phyloP scores from a whole-genome alignment of 2,329 filamentous ascomycete genomes.

The Fusarium sp. region DNA sequence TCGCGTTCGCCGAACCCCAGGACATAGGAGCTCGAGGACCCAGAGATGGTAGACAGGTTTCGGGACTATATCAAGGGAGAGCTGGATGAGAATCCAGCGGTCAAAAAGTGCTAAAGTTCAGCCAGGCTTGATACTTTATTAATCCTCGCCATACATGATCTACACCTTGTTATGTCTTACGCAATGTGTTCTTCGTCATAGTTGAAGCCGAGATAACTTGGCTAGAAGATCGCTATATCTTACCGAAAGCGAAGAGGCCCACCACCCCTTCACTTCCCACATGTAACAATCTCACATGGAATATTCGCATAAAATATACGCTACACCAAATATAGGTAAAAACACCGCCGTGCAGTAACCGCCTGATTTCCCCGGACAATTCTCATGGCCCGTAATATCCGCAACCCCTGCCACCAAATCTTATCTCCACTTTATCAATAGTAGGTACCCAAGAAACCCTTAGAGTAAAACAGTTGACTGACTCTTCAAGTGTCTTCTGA shows the following conservation, averaged over 20 bases:
- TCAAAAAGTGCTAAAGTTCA: neutral
- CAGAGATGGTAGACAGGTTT: neutral
- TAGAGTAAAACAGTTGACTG: accelerated
- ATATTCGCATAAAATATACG: neutral
- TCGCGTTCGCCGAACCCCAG: neutral
- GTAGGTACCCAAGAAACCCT: neutral
- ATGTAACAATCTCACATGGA: neutral
- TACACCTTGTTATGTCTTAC: neutral
- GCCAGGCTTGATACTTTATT: neutral
- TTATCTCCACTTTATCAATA: neutral
- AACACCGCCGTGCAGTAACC: neutral
- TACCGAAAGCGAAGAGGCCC: no score
- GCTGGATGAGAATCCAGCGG: neutral
- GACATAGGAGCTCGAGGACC: neutral
- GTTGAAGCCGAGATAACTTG: no score
- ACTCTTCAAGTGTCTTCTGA: neutral
- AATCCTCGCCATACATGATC: neutral
- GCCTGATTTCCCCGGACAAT: neutral
- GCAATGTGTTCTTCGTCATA: no score
- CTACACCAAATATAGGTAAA: neutral
- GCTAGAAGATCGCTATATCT: no score
- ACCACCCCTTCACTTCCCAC: neutral
- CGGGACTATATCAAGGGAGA: neutral
- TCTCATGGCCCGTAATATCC: neutral
- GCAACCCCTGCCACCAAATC: neutral